phyloP scores from a whole-genome alignment of 345 rosid genomes.

The Gossypium australe region DNA sequence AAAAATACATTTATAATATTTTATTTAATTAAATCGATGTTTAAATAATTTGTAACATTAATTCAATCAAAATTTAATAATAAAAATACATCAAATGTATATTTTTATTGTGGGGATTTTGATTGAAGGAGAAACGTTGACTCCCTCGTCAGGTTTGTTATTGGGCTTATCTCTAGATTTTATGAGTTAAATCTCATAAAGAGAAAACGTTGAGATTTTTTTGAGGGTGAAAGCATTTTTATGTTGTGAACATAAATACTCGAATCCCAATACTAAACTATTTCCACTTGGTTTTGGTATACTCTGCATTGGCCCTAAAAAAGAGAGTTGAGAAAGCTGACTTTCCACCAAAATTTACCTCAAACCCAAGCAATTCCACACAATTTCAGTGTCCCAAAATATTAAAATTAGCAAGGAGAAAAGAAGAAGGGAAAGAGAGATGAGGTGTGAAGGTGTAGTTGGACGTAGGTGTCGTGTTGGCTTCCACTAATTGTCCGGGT shows the following conservation, averaged over 20 bases:
- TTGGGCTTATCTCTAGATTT: too few species aligned
- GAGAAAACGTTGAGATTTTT: too few species aligned
- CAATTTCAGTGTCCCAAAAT: not conserved
- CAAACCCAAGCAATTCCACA: not conserved
- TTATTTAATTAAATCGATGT: accelerated
- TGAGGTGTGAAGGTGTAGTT: constrained; percentile 18
- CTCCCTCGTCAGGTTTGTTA: accelerated
- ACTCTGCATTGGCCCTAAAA: not conserved
- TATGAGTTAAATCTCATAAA: too few species aligned
- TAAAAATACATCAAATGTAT: too few species aligned
- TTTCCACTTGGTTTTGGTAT: not conserved
- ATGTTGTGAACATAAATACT: too few species aligned
- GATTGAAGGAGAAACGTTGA: too few species aligned
- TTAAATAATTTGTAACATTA: too few species aligned
- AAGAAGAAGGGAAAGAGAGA: not conserved
- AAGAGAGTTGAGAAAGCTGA: not conserved
- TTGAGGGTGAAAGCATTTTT: too few species aligned
- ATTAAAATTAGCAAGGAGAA: not conserved
- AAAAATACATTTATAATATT: too few species aligned
- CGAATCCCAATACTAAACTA: too few species aligned
- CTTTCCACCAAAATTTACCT: not conserved
- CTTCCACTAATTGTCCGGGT: constrained; percentile 28
- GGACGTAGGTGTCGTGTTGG: constrained; percentile 28
- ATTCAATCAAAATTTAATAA: too few species aligned
- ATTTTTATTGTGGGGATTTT: too few species aligned